Evolutionary conservation across 2,329 filamentous ascomycete species (phyloP).

Genomic region (Bisporella sp.): DNA sequence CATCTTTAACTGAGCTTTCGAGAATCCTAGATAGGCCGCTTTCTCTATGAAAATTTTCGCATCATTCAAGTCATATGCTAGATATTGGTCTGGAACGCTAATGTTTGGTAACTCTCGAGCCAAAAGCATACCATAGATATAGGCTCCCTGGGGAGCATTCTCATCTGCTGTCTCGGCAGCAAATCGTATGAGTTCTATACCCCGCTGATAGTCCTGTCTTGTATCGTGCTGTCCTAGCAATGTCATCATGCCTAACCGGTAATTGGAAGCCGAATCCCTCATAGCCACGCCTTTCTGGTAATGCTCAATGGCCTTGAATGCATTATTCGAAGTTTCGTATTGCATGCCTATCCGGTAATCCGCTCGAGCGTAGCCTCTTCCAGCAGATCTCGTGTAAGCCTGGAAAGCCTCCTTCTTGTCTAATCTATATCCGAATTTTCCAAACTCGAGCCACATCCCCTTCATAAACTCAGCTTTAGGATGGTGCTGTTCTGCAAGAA

Average conservation of each 20-base stretch:
- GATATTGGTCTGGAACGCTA: slow-evolving; percentile 61
- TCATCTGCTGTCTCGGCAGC: slow-evolving; percentile 88
- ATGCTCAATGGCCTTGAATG: slow-evolving; percentile 82
- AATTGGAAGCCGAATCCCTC: slow-evolving; percentile 79
- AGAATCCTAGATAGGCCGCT: slow-evolving; percentile 90
- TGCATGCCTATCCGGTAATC: slow-evolving; percentile 99
- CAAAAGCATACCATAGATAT: slow-evolving; percentile 91
- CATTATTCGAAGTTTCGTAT: slow-evolving; percentile 91
- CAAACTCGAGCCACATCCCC: slow-evolving; percentile 97
- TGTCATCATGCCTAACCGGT: slow-evolving; percentile 95
- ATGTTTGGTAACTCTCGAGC: slow-evolving; percentile 90
- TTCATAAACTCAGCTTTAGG: slow-evolving; percentile 91
- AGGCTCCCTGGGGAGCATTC: slow-evolving; percentile 93
- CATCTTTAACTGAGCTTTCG: slow-evolving; percentile 96
- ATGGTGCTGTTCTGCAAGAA: slow-evolving; percentile 84
- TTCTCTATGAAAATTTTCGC: slow-evolving; percentile 91
- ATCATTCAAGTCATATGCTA: slow-evolving; percentile 64
- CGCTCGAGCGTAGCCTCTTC: slow-evolving; percentile 78
- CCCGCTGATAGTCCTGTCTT: slow-evolving; percentile 68
- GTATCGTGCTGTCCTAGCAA: slow-evolving; percentile 90
- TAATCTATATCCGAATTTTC: slow-evolving; percentile 82
- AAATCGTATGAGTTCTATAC: slow-evolving; percentile 73
- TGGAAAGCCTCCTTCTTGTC: slow-evolving; percentile 94
- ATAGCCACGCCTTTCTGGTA: slow-evolving; percentile 75
- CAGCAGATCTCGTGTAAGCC: slow-evolving; percentile 78